These are phyloP conservation scores for Oligophagozyma castellii DNA, from an alignment of 1,139 yeast species.

Conservation along the genomic window DNA sequence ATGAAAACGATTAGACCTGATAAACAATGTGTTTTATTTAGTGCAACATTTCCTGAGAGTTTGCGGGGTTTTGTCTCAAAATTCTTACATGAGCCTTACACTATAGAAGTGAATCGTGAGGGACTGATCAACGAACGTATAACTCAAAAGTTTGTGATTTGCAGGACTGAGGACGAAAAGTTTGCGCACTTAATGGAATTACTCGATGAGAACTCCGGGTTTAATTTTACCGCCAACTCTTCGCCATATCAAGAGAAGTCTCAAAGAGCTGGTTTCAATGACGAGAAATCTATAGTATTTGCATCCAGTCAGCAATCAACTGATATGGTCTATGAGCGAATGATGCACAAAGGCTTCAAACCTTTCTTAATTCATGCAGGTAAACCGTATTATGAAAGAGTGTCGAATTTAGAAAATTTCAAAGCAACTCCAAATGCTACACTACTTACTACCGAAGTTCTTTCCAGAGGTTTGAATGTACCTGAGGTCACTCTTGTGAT, in stretches of 20 bases:
- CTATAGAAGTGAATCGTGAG: constrained; percentile 69
- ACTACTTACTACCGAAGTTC: constrained; percentile 81
- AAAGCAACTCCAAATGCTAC: constrained; percentile 43
- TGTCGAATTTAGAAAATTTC: constrained; percentile 60
- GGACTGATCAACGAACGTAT: constrained; percentile 78
- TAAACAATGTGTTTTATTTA: constrained; percentile 80
- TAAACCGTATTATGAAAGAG: constrained; percentile 75
- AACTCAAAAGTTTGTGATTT: constrained; percentile 53
- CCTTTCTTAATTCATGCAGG: constrained; percentile 84
- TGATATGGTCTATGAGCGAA: constrained; percentile 48
- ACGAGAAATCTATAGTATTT: constrained; percentile 57
- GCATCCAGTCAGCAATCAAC: constrained; percentile 81
- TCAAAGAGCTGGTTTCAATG: constrained; percentile 10
- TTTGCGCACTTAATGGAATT: constrained; percentile 41
- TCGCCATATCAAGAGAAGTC: constrained; percentile 17
- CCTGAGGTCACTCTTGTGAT: constrained; percentile 67
- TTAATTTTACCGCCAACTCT: constrained; percentile 7
- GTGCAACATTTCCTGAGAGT: constrained; percentile 84
- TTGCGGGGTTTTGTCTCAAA: constrained; percentile 64
- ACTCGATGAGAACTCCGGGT: constrained; percentile 30
- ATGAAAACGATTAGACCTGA: constrained; percentile 72
- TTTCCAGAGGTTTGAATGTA: constrained; percentile 92
- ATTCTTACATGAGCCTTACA: constrained; percentile 49
- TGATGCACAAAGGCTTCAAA: constrained; percentile 42
- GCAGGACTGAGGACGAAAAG: constrained; percentile 37